Conservation (phyloP, 2,329 filamentous ascomycete genomes). For the Endothia cerciana region DNA sequence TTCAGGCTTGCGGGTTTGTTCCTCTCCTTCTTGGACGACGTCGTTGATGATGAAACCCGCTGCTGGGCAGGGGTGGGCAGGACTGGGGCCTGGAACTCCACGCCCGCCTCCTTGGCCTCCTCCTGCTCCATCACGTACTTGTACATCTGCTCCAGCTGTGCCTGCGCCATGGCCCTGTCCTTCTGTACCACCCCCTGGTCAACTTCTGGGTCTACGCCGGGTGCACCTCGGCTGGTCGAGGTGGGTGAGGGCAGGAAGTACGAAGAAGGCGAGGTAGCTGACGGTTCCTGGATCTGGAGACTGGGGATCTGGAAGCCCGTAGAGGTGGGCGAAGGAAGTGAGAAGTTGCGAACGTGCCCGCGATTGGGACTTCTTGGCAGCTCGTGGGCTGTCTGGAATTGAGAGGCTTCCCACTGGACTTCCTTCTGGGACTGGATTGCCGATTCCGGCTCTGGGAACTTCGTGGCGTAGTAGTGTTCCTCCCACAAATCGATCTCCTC, state of each 20-base stretch:
- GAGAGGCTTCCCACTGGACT: constrained; percentile 2
- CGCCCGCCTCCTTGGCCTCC: constrained; percentile 63
- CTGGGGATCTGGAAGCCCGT: constrained; percentile 35
- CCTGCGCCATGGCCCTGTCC: constrained; percentile 75
- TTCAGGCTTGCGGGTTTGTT: constrained; percentile 56
- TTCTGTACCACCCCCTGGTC: constrained; percentile 76
- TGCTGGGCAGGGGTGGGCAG: constrained; percentile 37
- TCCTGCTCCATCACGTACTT: constrained; percentile 92
- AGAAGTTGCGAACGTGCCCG: constrained; percentile 52
- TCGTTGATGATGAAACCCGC: constrained; percentile 36
- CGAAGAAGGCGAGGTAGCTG: constrained; percentile 8
- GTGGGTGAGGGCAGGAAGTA: constrained; percentile 53
- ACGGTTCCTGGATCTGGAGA: constrained; percentile 9
- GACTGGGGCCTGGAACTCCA: constrained; percentile 51
- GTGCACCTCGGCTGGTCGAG: constrained; percentile 51
- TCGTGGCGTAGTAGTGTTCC: constrained; percentile 31
- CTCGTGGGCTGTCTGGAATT: constrained; percentile 35
- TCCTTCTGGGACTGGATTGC: constrained; percentile 6
- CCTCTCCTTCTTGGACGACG: constrained; percentile 49
- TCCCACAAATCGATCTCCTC: constrained; percentile 49
- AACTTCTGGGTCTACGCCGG: constrained; percentile 70
- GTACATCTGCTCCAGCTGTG: constrained; percentile 89
- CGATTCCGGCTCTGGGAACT: constrained; percentile 19
- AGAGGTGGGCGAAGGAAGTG: constrained; percentile 52
- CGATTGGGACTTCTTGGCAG: constrained; percentile 41